phyloP scores from a whole-genome alignment of 345 rosid genomes.

The Eucalyptus pumila region DNA sequence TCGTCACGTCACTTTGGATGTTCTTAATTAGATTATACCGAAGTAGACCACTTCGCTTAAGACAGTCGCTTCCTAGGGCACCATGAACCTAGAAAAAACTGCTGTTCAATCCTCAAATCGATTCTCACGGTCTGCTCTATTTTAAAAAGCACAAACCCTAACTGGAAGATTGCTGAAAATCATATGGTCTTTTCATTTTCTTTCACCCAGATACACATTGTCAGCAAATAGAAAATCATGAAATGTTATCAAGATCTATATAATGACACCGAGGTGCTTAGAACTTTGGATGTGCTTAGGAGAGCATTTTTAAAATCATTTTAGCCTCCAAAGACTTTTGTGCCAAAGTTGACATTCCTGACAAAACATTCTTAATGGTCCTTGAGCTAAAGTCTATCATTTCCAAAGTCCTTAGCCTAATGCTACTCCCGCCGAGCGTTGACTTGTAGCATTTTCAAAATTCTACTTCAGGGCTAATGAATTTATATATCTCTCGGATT shows the following conservation, averaged over 20 bases:
- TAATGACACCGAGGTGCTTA: neutral
- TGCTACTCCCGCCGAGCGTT: neutral
- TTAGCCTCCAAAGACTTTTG: neutral
- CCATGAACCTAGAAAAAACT: neutral
- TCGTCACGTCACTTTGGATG: neutral
- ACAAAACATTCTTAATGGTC: neutral
- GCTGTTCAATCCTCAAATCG: neutral
- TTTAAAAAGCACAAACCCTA: neutral
- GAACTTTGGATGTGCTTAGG: neutral
- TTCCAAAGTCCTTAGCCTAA: neutral
- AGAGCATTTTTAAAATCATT: neutral
- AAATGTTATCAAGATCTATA: neutral
- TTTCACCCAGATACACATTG: neutral
- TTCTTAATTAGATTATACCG: neutral
- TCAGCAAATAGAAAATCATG: neutral
- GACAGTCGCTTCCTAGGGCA: neutral
- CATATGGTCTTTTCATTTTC: neutral
- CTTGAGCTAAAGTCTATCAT: neutral
- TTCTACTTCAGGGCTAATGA: neutral
- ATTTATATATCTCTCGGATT: neutral
- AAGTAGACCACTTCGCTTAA: neutral
- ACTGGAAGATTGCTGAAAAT: neutral
- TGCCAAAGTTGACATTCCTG: neutral
- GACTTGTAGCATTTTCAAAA: neutral
- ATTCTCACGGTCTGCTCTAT: neutral